Conservation (phyloP, 2,329 filamentous ascomycete genomes). For the Neonectria ditissima region DNA sequence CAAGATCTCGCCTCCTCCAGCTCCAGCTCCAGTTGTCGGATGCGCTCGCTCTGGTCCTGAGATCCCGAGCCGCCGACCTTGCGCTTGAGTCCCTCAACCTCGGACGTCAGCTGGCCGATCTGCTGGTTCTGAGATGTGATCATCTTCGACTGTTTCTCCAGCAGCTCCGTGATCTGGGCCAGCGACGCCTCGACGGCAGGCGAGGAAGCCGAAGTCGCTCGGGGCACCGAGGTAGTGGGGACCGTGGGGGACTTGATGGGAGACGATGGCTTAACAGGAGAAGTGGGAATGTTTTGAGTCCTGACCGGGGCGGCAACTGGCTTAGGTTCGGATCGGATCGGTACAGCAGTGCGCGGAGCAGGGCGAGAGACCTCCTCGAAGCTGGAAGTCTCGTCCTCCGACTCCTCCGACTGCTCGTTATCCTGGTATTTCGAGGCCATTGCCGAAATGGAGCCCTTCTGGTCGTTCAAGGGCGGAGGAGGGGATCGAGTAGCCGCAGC, state of each 20-base stretch:
- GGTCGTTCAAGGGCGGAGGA: constrained; percentile 81
- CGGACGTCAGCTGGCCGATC: constrained; percentile 75
- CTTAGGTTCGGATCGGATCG: constrained; percentile 55
- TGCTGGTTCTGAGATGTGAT: constrained; percentile 83
- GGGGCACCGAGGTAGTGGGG: constrained; percentile 46
- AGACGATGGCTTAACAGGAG: constrained; percentile 49
- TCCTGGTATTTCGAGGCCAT: constrained; percentile 91
- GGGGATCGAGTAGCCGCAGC: constrained; percentile 56
- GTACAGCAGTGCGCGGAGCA: constrained; percentile 67
- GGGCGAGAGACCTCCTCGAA: constrained; percentile 90
- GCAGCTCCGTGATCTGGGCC: constrained; percentile 79
- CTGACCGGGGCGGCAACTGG: constrained; percentile 52
- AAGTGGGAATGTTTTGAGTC: constrained; percentile 38
- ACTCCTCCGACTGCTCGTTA: constrained; percentile 71
- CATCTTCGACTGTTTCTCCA: constrained; percentile 81
- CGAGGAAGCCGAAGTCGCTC: constrained; percentile 45
- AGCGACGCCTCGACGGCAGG: constrained; percentile 72
- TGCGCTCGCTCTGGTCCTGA: constrained; percentile 75
- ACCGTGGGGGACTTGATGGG: constrained; percentile 46
- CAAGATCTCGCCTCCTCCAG: constrained; percentile 73
- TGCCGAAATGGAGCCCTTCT: constrained; percentile 86
- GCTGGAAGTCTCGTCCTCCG: constrained; percentile 77
- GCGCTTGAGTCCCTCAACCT: constrained; percentile 85
- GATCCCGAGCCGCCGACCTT: constrained; percentile 70
- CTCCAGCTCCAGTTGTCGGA: constrained; percentile 75